Percentiles rank a stretch among this genome's conserved stretches.
Evolutionary conservation across 345 rosid species (phyloP).

Genomic region (Citrus hindsii): DNA sequence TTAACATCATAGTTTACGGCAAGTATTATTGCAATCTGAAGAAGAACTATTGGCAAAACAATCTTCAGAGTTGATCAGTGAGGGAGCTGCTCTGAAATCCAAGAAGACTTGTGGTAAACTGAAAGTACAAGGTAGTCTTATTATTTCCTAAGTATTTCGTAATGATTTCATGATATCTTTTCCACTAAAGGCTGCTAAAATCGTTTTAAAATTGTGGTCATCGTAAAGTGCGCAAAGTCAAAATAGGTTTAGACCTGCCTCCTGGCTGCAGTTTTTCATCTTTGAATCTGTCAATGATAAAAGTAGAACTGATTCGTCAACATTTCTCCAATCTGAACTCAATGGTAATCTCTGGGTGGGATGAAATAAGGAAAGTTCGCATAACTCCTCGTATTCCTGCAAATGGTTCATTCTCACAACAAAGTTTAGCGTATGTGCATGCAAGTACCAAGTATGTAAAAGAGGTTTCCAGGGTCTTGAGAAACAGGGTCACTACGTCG

Average conservation of each 20-base stretch:
- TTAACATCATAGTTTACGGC: slow-evolving; percentile 43
- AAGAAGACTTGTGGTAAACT: slow-evolving; percentile 80
- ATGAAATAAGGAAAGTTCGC: slow-evolving; percentile 54
- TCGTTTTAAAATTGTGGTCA: slow-evolving; percentile 17
- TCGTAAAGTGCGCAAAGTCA: slow-evolving; percentile 74
- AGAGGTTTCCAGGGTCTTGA: slow-evolving; percentile 77
- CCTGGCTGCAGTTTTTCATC: slow-evolving; percentile 75
- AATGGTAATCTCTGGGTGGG: slow-evolving; percentile 62
- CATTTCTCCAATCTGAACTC: slow-evolving; percentile 53
- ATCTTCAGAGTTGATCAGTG: slow-evolving; percentile 56
- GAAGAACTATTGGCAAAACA: slow-evolving; percentile 75
- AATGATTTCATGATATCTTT: slow-evolving; percentile 2
- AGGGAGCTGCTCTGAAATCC: slow-evolving; percentile 59
- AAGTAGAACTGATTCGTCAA: slow-evolving; percentile 50
- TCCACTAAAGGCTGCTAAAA: slow-evolving; percentile 6
- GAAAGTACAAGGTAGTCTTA: slow-evolving; percentile 73
- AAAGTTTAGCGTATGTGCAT: slow-evolving; percentile 78
- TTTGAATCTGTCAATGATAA: slow-evolving; percentile 45
- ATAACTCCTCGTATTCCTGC: slow-evolving; percentile 56
- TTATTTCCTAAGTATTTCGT: background rate
- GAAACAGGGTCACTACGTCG: slow-evolving; percentile 59
- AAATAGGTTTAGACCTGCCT: slow-evolving; percentile 65
- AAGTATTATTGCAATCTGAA: slow-evolving; percentile 75
- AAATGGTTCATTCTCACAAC: slow-evolving; percentile 68
- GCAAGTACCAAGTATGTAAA: slow-evolving; percentile 82